Base-by-base conservation (phyloP, 1,284 basidiomycete species). In the Pseudozyma pruni region DNA sequence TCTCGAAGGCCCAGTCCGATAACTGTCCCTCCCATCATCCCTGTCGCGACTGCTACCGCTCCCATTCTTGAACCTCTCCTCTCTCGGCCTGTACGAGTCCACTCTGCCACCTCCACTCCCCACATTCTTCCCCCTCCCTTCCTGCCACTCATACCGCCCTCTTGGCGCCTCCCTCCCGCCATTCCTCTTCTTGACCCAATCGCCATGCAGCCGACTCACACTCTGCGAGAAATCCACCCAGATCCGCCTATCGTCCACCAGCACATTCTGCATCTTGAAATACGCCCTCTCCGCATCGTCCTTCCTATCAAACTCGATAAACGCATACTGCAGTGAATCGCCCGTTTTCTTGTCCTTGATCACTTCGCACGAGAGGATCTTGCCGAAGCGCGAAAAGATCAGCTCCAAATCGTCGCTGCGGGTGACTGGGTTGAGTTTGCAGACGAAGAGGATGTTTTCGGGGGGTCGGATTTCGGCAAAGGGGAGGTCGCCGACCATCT, bases 221-320 rank as follows among this genome's bases (percentile, higher is more conserved):
- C 93, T 95, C 70, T 85, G 84, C 10, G 80, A 83, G 47, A 98
- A 97, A 84, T 97, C 94, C 66, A 99, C 95, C 91, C 95, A 98
- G 81, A 99, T 98, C 19, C 96, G 88, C 16, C 94, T 88, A 83
- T 99, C 96, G 82, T 99, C 95, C n/a, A 99, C 91, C 8, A 99
- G 86, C 0, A 98, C 95, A 78, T 97, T 98, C 83, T 98, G 95
- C 95, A 99, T 99, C 84, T 98, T 98, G 85, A 97, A 94, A 83
- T 98, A 99, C 14, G 93, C 95, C 89, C 72, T 89, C 82, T 98
- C 95, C 1, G 95, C 94, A 38, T 93, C 90, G 59, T 93, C 91
- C 43, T 90, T 86, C 82, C 91, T 90, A 81, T 96, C 94, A 84
- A 97, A 99, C 84, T 98, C 96, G 78, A 99, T 94, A 80, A 99